Conservation (phyloP, 1,139 yeast genomes). For the Candida glucosophila region DNA sequence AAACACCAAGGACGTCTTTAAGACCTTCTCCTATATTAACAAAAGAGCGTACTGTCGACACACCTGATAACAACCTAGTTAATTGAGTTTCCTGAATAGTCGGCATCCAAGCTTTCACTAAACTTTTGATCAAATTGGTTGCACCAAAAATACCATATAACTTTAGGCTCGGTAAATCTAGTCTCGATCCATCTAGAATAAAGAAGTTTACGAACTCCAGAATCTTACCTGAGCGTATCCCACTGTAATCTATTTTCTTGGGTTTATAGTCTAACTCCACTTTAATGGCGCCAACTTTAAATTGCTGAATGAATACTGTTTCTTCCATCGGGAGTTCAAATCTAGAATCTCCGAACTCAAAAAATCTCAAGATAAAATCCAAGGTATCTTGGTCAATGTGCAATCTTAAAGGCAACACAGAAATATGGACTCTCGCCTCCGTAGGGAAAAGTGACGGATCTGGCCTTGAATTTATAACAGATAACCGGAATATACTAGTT, state of each 20-base stretch:
- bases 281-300: conserved; percentile 53
- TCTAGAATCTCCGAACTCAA: conserved; percentile 69
- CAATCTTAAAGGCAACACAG: conserved; percentile 64
- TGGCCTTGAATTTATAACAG: conserved; percentile 58
- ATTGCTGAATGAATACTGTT: conserved; percentile 57
- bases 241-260: conserved; percentile 74
- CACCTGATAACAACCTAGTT: conserved; percentile 71
- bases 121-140: conserved; percentile 42
- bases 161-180: conserved; percentile 51
- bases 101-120: conserved; percentile 76
- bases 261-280: conserved; percentile 87
- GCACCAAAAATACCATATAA: conserved; percentile 76
- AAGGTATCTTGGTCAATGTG: conserved; percentile 92
- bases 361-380: conserved; percentile 72
- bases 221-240: conserved; percentile 76
- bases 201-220: conserved; percentile 85
- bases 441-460: conserved; percentile 55
- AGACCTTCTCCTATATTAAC: conserved; percentile 76
- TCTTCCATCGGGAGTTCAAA: conserved; percentile 57
- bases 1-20: conserved; percentile 63
- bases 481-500: conserved; percentile 51
- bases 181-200: conserved; percentile 75
- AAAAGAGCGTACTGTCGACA: conserved; percentile 73
- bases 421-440: conserved; percentile 52
- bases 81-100: conserved; percentile 75